Percentiles rank a stretch among this genome's conserved stretches.
Conservation (phyloP, 345 rosid genomes). For the thale cress (Arabidopsis thaliana) region TAIR10.1 NC_003075.7:9900501-9901000, state of each 20-base stretch:
- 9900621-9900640: not conserved
- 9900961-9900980: not conserved
- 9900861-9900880: constrained; percentile 46
- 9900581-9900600: no score
- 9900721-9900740: constrained; percentile 17
- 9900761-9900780: constrained; percentile 41
- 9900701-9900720: constrained; percentile 37
- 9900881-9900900: constrained; percentile 50
- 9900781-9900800: constrained; percentile 44
- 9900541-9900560: no score
- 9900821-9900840: constrained; percentile 47
- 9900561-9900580: no score
- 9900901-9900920: not conserved
- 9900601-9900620: not conserved
- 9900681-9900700: constrained; percentile 35
- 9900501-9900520: not conserved
- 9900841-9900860: constrained; percentile 37
- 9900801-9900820: constrained; percentile 34
- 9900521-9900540: no score
- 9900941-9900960: not conserved
- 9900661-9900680: constrained; percentile 18
- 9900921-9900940: not conserved
- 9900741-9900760: constrained; percentile 44
- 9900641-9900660: constrained; percentile 10
- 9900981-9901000: not conserved